Base-by-base conservation (phyloP, 441 rosid species). In the Gossypium gossypioides region DNA sequence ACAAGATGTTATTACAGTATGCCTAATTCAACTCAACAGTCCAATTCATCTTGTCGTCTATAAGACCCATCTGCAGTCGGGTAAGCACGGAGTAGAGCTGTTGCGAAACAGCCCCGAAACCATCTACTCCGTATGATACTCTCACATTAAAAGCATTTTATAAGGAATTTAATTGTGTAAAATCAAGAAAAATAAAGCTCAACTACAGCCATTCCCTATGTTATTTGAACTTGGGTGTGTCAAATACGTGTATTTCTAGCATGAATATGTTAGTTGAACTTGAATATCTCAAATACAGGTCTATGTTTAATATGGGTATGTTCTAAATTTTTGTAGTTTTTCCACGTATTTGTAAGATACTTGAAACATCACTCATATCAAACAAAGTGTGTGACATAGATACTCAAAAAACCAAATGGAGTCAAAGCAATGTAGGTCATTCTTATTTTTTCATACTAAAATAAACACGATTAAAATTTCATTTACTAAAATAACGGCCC, bases 41-140 rank as follows among this genome's bases (percentile, higher is more conserved):
- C 99, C 99, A 94, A n/a, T 82, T 83, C 99, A 90, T 87, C 75
- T 77, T 82, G 86, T 94, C 97, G 22, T 88, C 93, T 21, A 25
- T 80, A 29, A 89, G 89, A 71, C 97, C 97, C 99, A 94, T 92
- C 83, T 92, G 99, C 48, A 92, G 89, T 72, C 85, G 85, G 46
- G 99, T 90, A 65, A 94, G 91, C 62, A 78, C 85, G 0, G 88
- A 82, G 73, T 89, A 90, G 19, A 94, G 84, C 71, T 82, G 79
- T 78, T 89, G 72, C 0, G 97, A 77, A 15, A 90, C 87, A 2
- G 76, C 82, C 70, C 99, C 97, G 6, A 90, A 88, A 71, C 89
- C 88, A 9, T 83, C 90, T 71, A 80, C 83, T 52, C 80, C 91
- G n/a, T 90, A 94, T 24, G 90, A 37, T 51, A 82, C 84, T 84